Conservation (phyloP, 495 filamentous ascomycete species). For the Trichocladium uniseriatum region DNA sequence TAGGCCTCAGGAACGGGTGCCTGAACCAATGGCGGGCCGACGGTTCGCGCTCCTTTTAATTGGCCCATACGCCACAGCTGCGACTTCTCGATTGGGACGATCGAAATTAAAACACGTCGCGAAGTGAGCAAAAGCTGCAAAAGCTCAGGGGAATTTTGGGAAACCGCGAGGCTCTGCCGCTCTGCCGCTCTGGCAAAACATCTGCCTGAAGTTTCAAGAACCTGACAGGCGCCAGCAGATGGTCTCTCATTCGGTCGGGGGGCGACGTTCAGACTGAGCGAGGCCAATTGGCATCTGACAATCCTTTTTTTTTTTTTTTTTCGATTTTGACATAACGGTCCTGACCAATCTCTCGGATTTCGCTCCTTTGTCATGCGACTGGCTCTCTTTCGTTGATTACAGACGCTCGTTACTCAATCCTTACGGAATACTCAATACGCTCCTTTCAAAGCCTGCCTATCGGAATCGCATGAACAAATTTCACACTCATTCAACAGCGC, state of each 20-base stretch:
- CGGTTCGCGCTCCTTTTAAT: conserved; percentile 14
- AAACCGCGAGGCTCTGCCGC: conserved; percentile 2
- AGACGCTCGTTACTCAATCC: conserved; percentile 10
- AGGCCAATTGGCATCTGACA: not conserved
- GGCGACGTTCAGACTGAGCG: not conserved
- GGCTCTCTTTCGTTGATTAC: conserved; percentile 10
- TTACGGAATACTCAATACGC: too few relatives aligned
- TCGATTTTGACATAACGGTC: too few relatives aligned
- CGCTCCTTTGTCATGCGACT: conserved; percentile 14
- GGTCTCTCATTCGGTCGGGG: not conserved
- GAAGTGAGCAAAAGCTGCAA: not conserved
- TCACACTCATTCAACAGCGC: not conserved
- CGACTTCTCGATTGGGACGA: conserved; percentile 20
- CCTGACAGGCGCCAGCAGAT: conserved; percentile 3
- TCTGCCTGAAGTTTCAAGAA: too few relatives aligned
- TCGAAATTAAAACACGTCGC: conserved; percentile 26
- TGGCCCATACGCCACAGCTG: conserved; percentile 16
- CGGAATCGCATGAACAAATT: conserved; percentile 7
- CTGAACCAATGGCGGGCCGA: conserved; percentile 17
- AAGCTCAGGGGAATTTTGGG: conserved; percentile 5
- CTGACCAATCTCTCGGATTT: not conserved
- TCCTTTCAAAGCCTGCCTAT: not conserved
- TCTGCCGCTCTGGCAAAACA: not conserved
- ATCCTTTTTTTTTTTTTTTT: too few relatives aligned
- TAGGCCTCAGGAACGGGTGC: conserved; percentile 13